Conservation (phyloP, 257 asterid genomes). For the Solanum pinnatisectum region DNA sequence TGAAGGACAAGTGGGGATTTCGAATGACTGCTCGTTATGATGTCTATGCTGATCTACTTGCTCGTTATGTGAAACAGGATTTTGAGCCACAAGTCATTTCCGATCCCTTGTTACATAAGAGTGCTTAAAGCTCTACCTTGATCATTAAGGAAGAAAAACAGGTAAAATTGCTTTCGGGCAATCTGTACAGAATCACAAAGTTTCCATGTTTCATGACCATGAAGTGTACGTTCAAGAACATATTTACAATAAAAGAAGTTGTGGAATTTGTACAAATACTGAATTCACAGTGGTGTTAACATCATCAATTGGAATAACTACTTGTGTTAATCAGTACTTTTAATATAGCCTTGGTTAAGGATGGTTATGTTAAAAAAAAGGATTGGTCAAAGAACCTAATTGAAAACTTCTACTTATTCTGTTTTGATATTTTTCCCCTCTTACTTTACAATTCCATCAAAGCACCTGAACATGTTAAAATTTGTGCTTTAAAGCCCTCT, state of each 20-base stretch:
- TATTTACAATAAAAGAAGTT: neutral
- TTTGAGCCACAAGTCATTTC: constrained; percentile 79
- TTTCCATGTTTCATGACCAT: neutral
- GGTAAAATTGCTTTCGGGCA: neutral
- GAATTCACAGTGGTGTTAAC: neutral
- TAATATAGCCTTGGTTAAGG: neutral
- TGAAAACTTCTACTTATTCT: neutral
- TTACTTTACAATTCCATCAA: neutral
- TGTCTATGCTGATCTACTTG: constrained; percentile 51
- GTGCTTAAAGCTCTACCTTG: constrained; percentile 3
- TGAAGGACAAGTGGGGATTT: constrained; percentile 96
- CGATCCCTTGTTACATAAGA: constrained; percentile 64
- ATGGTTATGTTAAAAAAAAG: neutral
- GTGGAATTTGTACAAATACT: neutral
- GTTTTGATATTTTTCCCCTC: neutral
- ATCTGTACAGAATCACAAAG: neutral
- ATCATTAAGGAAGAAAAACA: neutral
- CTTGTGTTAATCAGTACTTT: neutral
- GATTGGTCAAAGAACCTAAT: neutral
- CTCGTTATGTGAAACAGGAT: constrained; percentile 60
- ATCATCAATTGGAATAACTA: neutral
- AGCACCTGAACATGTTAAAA: neutral
- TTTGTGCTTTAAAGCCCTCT: neutral
- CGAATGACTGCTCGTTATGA: constrained; percentile 95
- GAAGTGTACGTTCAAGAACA: neutral